Base-by-base conservation (phyloP, 257 asterid genomes). In the Gentiana macrophylla region DNA sequence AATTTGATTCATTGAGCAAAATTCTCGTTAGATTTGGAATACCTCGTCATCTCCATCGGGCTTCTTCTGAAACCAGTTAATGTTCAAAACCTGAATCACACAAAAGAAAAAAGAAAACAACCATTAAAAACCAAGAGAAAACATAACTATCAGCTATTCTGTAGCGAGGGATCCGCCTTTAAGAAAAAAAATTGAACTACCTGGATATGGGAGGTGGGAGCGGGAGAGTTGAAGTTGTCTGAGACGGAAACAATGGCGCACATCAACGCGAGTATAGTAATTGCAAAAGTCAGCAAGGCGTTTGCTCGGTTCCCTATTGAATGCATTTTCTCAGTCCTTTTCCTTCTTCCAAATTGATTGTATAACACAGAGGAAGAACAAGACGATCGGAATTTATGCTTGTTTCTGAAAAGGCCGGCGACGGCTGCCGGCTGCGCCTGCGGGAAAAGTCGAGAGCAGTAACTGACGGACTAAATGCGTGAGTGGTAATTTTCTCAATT, bases 31-130 rank as follows among this genome's bases (percentile, higher is more conserved):
- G 46, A 33, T 4, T 56, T 12, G 13, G 13, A 61, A 52, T 68
- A 86, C 97, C 94, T 84, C 91, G 50, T 88, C 95, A 63, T 86
- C 87, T 2, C 94, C 94, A 15, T 72, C 82, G 15, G 84, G 79
- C 62, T 87, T 87, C 83, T 81, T 89, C 84, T 75, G 92, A 67
- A 89, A 86, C 97, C 95, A 78, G 72, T 85, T 83, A n/a, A 86
- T 68, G 49, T 83, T 81, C 83, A 81, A 61, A 15, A 81, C 95
- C 95, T 81, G 24, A 24, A 60, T 53, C 68, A 65, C 37, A 6
- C 24, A 24, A 24, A 24, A 47, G 15, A 60, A 1, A 49, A 37
- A 46, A 35, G 63, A 11, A 3, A 41, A 50, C 46, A 41, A 41
- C 46, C 6, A 41, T 5, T 41, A 10, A 41, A 0, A 3, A 50